A percentile compares a stretch with the other conserved stretches of the same genome.
Evolutionary conservation across 2,329 filamentous ascomycete species (phyloP).

Genomic region (Colletotrichum tropicale): DNA sequence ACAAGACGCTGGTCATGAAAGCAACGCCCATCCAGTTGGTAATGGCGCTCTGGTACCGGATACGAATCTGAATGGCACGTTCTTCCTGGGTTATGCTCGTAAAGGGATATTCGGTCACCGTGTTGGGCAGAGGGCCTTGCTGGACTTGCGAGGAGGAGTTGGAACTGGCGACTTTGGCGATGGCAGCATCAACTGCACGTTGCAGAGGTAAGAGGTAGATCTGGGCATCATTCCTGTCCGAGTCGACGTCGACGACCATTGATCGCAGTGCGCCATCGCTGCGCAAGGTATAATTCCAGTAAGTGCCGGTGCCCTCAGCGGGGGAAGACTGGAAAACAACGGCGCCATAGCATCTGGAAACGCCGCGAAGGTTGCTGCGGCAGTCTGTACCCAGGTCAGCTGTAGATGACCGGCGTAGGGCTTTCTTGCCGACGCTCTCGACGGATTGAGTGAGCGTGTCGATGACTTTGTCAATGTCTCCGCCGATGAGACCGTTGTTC

Average conservation of each 20-base stretch:
- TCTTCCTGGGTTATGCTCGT: constrained; percentile 74
- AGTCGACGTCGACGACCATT: constrained; percentile 65
- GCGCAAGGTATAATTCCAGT: constrained; percentile 88
- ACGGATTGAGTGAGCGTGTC: constrained; percentile 64
- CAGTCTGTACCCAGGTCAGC: constrained; percentile 67
- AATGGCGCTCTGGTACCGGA: constrained; percentile 73
- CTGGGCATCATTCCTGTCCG: constrained; percentile 74
- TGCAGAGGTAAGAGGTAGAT: constrained; percentile 82
- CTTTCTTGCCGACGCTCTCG: constrained; percentile 56
- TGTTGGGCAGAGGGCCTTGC: constrained; percentile 40
- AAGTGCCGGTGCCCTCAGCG: constrained; percentile 64
- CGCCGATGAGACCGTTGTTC: constrained; percentile 72
- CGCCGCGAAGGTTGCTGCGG: constrained; percentile 66
- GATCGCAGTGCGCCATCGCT: constrained; percentile 75
- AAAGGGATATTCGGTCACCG: constrained; percentile 74
- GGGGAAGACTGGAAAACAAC: constrained; percentile 80
- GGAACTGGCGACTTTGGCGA: constrained; percentile 53
- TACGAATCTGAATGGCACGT: constrained; percentile 67
- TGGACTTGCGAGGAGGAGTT: not conserved
- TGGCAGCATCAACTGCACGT: constrained; percentile 76
- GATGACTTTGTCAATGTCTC: constrained; percentile 76
- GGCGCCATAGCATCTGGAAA: constrained; percentile 75
- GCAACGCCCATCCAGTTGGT: constrained; percentile 79
- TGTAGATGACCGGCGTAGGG: constrained; percentile 58
- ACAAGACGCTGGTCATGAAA: constrained; percentile 80